Evolutionary conservation across 345 rosid genomes (phyloP).

Genomic region (Cardiospermum halicacabum): DNA sequence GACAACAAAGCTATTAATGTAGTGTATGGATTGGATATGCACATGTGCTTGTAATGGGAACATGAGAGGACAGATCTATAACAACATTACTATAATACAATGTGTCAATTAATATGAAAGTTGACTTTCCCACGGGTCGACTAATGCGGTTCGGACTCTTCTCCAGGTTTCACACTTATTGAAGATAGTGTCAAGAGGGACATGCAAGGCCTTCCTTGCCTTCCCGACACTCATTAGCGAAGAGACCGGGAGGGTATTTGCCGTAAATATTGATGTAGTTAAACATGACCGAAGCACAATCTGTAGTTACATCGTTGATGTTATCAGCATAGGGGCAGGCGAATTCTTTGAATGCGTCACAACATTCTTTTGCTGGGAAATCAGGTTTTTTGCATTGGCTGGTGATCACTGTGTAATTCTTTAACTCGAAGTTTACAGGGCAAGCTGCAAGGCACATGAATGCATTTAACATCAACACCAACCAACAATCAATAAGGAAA

Average conservation of each 20-base stretch:
- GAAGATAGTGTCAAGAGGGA: too few species aligned
- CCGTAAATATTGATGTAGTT: constrained; percentile 59
- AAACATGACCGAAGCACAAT: constrained; percentile 56
- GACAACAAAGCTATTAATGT: too few species aligned
- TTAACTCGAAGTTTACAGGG: constrained; percentile 57
- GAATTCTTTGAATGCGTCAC: constrained; percentile 47
- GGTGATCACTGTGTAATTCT: constrained; percentile 46
- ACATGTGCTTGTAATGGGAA: too few species aligned
- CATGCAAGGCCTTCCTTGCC: constrained; percentile 56
- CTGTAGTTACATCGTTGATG: constrained; percentile 42
- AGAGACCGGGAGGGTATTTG: constrained; percentile 62
- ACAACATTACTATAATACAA: too few species aligned
- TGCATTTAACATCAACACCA: not conserved
- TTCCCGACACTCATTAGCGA: constrained; percentile 47
- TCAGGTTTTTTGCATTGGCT: constrained; percentile 53
- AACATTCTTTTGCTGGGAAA: constrained; percentile 41
- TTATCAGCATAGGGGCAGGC: constrained; percentile 52
- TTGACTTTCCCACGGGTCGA: too few species aligned
- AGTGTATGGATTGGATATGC: too few species aligned
- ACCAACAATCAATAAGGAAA: too few species aligned
- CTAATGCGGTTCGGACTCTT: too few species aligned
- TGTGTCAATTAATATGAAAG: too few species aligned
- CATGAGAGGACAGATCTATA: too few species aligned
- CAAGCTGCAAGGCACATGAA: constrained; percentile 38
- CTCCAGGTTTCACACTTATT: too few species aligned